Base-by-base conservation (phyloP, 2,329 filamentous ascomycete genomes). In the Aspergillus ruber region DNA sequence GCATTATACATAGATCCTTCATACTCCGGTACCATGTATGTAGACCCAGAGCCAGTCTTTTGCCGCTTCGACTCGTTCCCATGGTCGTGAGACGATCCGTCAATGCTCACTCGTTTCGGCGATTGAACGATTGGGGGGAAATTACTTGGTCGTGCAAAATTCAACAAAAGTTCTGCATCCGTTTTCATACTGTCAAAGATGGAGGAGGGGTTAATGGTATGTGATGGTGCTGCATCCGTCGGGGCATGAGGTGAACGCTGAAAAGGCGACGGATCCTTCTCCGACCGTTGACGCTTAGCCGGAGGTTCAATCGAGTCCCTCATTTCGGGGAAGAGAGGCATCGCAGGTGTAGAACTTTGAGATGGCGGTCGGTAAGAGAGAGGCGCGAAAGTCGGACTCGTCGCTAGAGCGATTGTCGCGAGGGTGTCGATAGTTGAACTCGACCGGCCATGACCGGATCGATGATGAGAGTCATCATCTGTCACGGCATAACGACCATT, bases 281-380 rank as follows among this genome's bases (percentile, higher is more conserved):
- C 81, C 39, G 81, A 83, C 52, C 80, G 76, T 43, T 79, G 74
- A 38, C 82, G 75, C 64, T 84, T 84, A 17, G 78, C 65, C 3
- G 80, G 80, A 42, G 78, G 73, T 56, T 81, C 64, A 40, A 57
- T 50, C 38, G 60, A 56, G 32, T 63, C 60, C 40, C 54, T 57
- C 42, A 56, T 49, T 43, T 67, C 59, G 44, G 62, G 43, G 39
- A 63, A 66, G 46, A 64, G 50, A 39, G 64, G 52, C 42, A 59
- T 51, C 38, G 57, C 48, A 15, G 55, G 54, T 38, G 47, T 50
- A 40, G 54, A 58, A 38, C 57, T 49, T 40, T 60, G 61, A 44
- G 59, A 62, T 15, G 65, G 57, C 33, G 59, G 60, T 40, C 61
- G 59, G 49, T 65, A 64, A 32, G 62, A 51, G 21, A 66, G 56